Base-by-base conservation (phyloP, 2,329 filamentous ascomycete species). In the Nigrograna mackinnonii region DNA sequence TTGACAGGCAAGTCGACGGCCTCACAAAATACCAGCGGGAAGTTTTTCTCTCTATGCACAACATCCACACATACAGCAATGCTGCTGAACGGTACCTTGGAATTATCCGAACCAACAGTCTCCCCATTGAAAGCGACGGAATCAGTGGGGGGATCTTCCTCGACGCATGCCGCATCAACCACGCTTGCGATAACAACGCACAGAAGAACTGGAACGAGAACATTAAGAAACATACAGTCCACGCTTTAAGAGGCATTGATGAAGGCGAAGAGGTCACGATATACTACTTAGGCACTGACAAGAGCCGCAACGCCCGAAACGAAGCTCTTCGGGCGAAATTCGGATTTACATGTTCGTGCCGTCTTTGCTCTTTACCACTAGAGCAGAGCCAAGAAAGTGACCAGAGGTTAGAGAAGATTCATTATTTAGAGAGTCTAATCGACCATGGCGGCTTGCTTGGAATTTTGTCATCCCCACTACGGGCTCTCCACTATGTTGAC, bases 201-300 rank as follows among this genome's bases (percentile, higher is more conserved):
- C 55, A 64, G 38, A 63, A 66, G 30, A 41, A 47, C 31, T 72
- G 62, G 64, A 71, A 70, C 37, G 40, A 58, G 14, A 57, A 52
- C 13, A 58, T 62, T 17, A 49, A 62, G 31, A 42, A 42, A 41
- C 49, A 57, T 39, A 67, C 55, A 4, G 52, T 71, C 2, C 60
- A 71, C 54, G 61, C 66, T 39, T 39, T 67, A 31, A 56, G 58
- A 44, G 56, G 67, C 16, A 69, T 72, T 17, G 17, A 41, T 3
- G 50, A 63, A 36, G 65, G 61, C 16, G 61, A 69, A 37, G 67
- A 72, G 41, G 63, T 70, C 32, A 68, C 64, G 5, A 60, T 72
- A 39, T 55, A 44, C 24, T 72, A 70, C 46, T 50, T 69, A 2
- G 32, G 34, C 20, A 6, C 35, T 33, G 18, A 48, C 18, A 55